Evolutionary conservation across 2,329 filamentous ascomycete genomes (phyloP), one percentile per base, ranked within the genome.

Genomic region (Blumeriella jaapii): DNA sequence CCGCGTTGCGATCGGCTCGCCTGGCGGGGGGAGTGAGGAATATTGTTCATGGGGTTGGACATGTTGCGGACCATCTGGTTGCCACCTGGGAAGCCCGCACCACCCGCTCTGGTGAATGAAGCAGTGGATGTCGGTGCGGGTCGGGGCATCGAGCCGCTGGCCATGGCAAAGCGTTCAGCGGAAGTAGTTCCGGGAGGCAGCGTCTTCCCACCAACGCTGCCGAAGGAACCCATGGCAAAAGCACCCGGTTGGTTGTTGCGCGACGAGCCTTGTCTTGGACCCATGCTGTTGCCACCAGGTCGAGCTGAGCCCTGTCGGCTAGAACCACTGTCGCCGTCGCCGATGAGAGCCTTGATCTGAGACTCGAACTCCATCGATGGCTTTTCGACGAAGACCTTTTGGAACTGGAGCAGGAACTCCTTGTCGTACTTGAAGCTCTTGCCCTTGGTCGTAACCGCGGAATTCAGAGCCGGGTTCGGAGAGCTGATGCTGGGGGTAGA

Each of bases 361-460:
- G 79, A 70, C 55, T 93, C 82, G 74, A 94, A 98, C 55, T 96
- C 89, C 27, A 87, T 61, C 1, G 86, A 93, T 10, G 91, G 91
- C 63, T 95, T 93, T 67, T 98, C 91, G 44, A 85, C 93, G 64
- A 95, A 98, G 13, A 94, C 85, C 51, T 74, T 74, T 63, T 95
- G 84, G 69, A 98, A 98, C 57, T 98, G 91, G 18, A 98, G 69
- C 62, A 98, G 66, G 68, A 98, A 98, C 51, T 81, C 79, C 53
- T 87, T 83, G 62, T 96, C 86, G 60, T 98, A 98, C 59, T 93
- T 87, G 67, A 93, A 93, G 26, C 76, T 79, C 59, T 77, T 81
- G 41, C 75, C 76, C 64, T 87, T 89, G 59, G 81, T 83, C 20
- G 74, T 69, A 17, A 84, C 81, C 11, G 81, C 81, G 25, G 72